Evolutionary conservation across 169 alveolate genomes (phyloP).

Genomic region (Plasmodium billcollinsi): DNA sequence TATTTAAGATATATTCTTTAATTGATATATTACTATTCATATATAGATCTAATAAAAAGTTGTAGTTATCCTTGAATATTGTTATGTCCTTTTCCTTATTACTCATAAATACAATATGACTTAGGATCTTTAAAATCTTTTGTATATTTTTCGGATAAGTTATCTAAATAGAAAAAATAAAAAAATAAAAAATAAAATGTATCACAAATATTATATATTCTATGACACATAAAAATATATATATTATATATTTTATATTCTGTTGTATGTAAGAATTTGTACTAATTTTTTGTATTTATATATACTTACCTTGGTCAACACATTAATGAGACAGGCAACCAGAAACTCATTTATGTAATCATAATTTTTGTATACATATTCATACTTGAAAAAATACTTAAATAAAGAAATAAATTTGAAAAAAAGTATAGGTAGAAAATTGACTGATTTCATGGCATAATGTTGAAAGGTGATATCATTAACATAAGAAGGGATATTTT

Average conservation of each 20-base stretch:
- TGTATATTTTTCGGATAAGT: constrained; percentile 42
- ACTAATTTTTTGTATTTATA: background rate
- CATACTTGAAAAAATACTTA: constrained; percentile 51
- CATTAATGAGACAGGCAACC: constrained; percentile 15
- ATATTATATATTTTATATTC: background rate
- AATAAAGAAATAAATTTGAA: constrained; percentile 51
- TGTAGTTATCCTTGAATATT: constrained; percentile 53
- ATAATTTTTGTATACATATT: constrained; percentile 42
- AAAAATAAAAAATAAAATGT: background rate
- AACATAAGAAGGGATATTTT: background rate
- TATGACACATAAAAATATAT: no score
- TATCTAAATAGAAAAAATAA: constrained; percentile 1
- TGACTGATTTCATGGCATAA: constrained; percentile 40
- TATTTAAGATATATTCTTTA: constrained; percentile 45
- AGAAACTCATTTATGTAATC: constrained; percentile 49
- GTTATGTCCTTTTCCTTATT: constrained; percentile 63
- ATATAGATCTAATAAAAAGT: constrained; percentile 51
- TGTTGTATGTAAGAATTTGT: no score
- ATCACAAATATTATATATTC: no score
- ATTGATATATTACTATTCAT: constrained; percentile 38
- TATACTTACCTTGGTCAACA: constrained; percentile 23
- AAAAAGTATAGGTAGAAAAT: constrained; percentile 58
- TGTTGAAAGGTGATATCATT: background rate
- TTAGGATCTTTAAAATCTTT: constrained; percentile 42
- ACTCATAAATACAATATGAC: constrained; percentile 53